Conservation (phyloP, 148 eudicot genomes). For the Silene uniflora region DNA sequence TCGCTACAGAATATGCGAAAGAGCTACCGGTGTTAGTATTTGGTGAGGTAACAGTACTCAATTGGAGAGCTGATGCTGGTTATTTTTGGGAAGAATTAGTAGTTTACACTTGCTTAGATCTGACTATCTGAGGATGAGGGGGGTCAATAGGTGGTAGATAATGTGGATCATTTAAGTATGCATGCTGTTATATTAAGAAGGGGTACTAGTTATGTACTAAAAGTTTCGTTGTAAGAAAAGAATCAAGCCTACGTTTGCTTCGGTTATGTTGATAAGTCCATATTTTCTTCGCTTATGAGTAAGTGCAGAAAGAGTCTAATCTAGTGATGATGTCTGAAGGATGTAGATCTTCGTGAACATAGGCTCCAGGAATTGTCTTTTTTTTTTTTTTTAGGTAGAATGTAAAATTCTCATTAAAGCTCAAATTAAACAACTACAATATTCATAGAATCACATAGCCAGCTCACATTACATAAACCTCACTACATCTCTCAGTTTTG, state of each 20-base stretch:
- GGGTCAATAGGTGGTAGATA: background rate
- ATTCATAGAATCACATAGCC: no score
- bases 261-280: background rate
- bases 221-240: background rate
- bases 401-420: no score
- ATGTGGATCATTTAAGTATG: background rate
- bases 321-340: background rate
- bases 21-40: background rate
- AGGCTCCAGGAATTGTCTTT: background rate
- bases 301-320: no score
- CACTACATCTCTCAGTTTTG: no score
- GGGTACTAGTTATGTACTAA: background rate
- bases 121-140: background rate
- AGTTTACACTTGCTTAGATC: background rate
- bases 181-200: background rate
- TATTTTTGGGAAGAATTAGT: background rate
- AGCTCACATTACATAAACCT: no score
- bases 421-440: no score
- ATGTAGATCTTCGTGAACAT: background rate
- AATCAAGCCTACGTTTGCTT: background rate
- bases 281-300: background rate
- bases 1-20: background rate
- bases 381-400: no score
- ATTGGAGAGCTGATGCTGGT: background rate
- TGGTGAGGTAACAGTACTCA: background rate